Conservation (phyloP, 192 early-diverging fungal genomes). For the Ramicandelaber brevisporus region DNA sequence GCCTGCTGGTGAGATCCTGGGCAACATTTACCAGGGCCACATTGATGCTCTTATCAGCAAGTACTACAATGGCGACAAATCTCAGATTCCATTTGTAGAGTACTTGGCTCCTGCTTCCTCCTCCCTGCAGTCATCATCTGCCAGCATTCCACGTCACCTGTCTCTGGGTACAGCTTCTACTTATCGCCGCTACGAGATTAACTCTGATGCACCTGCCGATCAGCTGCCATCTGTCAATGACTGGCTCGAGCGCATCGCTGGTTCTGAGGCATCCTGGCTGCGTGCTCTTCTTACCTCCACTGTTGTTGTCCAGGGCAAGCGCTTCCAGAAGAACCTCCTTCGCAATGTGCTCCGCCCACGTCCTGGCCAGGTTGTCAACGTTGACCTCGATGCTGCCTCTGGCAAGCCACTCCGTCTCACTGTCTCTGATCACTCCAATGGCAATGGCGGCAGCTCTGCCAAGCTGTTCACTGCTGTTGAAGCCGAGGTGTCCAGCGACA, state of each 20-base stretch:
- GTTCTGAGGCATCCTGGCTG: slow-evolving; percentile 51
- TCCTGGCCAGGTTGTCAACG: slow-evolving; percentile 19
- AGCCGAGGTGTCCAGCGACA: slow-evolving; percentile 17
- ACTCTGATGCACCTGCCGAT: slow-evolving; percentile 1
- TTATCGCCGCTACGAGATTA: slow-evolving; percentile 15
- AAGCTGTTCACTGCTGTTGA: slow-evolving; percentile 19
- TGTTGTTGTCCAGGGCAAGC: slow-evolving; percentile 53
- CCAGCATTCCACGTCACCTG: slow-evolving; percentile 12
- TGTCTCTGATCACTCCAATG: slow-evolving; percentile 20
- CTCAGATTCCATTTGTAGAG: slow-evolving; percentile 46
- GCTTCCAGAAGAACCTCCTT: slow-evolving; percentile 32
- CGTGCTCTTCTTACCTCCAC: slow-evolving; percentile 53
- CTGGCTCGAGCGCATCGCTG: slow-evolving; percentile 52
- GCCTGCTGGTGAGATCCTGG: slow-evolving; percentile 72
- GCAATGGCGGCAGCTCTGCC: slow-evolving; percentile 15
- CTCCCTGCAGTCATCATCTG: slow-evolving; percentile 13
- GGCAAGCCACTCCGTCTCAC: slow-evolving; percentile 16
- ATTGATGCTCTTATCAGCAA: slow-evolving; percentile 41
- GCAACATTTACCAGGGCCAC: slow-evolving; percentile 54
- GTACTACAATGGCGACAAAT: slow-evolving; percentile 32
- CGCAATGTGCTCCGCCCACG: slow-evolving; percentile 37
- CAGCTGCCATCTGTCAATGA: slow-evolving; percentile 6
- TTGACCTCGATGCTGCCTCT: slow-evolving; percentile 2
- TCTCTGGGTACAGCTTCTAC: slow-evolving; percentile 30
- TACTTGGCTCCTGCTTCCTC: slow-evolving; percentile 23